Evolutionary conservation across 1,139 yeast species (phyloP), one percentile per base, ranked within the genome.

Genomic region (Yamadazyma conglobata): DNA sequence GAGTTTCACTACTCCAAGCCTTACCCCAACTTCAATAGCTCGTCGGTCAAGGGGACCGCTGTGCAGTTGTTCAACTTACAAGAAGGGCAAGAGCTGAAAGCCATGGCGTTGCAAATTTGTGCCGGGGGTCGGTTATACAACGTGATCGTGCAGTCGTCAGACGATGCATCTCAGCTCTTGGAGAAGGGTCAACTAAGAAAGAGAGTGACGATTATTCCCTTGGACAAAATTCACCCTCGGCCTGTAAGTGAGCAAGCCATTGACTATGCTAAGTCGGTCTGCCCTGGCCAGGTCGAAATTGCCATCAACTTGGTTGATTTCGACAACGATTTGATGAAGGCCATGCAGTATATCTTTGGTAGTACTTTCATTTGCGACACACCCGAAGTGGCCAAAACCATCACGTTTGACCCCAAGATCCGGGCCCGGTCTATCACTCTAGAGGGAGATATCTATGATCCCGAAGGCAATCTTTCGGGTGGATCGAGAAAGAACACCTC

Each of bases 401-500:
- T 91, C 4, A 88, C 98, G 0, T 93, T 89, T 55, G 79, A 89
- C 53, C 93, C 91, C 0, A 70, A 76, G 36, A 78, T 91, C 10
- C 71, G 86, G 41, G 70, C 89, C 1, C 77, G 91, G 47, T 82
- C 95, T n/a, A 89, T 93, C 10, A 93, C 99, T 0, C 55, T 85
- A 24, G 93, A 89, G 32, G 99, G 98, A 28, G 98, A 91, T 56
- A 73, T 82, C 8, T 93, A 89, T 58, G 98, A 93, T 52, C 98
- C 98, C 0, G 88, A 83, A 45, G 99, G 99, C 10, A 87, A 95
- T 14, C 64, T 93, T 23, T 85, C 96, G 1, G 99, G 99, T 32
- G 98, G 98, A n/a, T 80, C 94, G 14, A 72, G 91, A 43, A 77
- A 70, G 41, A 59, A 64, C 28, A 69, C 77, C 10, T 67, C 74